Conservation (phyloP, 345 rosid genomes). For the Acer negundo region DNA sequence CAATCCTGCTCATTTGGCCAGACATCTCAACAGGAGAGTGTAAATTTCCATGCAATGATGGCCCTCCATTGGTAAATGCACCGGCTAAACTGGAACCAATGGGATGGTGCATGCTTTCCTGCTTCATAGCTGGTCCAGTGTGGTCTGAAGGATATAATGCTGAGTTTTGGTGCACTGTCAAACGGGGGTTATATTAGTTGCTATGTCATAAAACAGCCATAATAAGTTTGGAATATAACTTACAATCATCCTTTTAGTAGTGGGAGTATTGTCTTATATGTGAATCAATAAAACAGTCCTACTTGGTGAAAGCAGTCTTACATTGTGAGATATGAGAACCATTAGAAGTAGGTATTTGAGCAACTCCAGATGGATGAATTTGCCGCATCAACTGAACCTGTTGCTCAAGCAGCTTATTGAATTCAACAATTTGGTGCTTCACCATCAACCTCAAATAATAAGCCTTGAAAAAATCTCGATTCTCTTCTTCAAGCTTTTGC, state of each 20-base stretch:
- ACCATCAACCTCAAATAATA: slow-evolving; percentile 87
- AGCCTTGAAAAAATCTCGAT: slow-evolving; percentile 87
- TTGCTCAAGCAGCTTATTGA: slow-evolving; percentile 91
- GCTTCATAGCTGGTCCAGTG: slow-evolving; percentile 49
- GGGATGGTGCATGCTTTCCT: slow-evolving; percentile 62
- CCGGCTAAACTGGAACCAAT: slow-evolving; percentile 51
- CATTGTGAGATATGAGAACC: slow-evolving; percentile 76
- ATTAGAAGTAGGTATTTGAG: slow-evolving; percentile 63
- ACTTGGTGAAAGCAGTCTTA: slow-evolving; percentile 41
- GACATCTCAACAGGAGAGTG: slow-evolving; percentile 69
- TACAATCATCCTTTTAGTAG: not conserved
- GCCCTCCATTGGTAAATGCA: slow-evolving; percentile 72
- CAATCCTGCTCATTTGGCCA: slow-evolving; percentile 64
- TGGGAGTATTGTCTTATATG: not conserved
- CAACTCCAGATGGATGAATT: slow-evolving; percentile 61
- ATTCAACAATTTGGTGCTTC: slow-evolving; percentile 89
- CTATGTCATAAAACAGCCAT: not conserved
- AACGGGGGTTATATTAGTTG: slow-evolving; percentile 23
- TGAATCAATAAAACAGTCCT: slow-evolving; percentile 1
- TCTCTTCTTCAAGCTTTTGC: slow-evolving; percentile 99
- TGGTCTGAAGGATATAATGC: slow-evolving; percentile 64
- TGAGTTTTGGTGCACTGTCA: slow-evolving; percentile 67
- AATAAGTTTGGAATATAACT: not conserved
- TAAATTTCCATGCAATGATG: slow-evolving; percentile 55
- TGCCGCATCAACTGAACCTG: slow-evolving; percentile 85